phyloP scores from a whole-genome alignment of 345 rosid species.

The Anastatica hierochuntica region DNA sequence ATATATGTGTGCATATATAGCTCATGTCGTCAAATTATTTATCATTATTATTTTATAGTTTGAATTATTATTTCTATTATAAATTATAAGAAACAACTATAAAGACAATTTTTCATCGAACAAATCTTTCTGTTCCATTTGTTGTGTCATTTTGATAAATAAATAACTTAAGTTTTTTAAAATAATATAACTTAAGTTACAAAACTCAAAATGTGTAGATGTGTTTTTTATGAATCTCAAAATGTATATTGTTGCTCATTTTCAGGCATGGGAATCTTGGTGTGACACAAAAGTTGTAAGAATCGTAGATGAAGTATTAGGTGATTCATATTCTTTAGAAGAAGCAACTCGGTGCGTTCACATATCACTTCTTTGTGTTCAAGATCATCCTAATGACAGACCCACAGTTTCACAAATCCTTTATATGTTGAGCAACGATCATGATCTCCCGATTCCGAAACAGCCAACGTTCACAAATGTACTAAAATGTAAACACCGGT shows the following conservation, averaged over 20 bases:
- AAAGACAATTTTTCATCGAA: too few relatives aligned
- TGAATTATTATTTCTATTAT: background rate
- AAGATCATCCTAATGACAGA: conserved; percentile 2
- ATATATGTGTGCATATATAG: too few relatives aligned
- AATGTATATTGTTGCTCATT: too few relatives aligned
- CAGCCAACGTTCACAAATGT: conserved; percentile 13
- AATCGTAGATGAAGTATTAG: background rate
- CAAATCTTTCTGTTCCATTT: too few relatives aligned
- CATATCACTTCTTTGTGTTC: conserved; percentile 13
- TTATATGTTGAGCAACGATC: conserved; percentile 2
- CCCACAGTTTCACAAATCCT: background rate
- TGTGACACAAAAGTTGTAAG: conserved; percentile 1
- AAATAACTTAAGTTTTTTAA: too few relatives aligned
- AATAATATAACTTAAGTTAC: too few relatives aligned
- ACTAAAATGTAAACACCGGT: background rate
- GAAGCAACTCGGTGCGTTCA: background rate
- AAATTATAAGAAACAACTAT: too few relatives aligned
- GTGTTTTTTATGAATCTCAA: too few relatives aligned
- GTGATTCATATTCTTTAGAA: background rate
- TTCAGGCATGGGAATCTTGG: conserved; percentile 11
- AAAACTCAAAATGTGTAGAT: too few relatives aligned
- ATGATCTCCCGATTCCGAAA: background rate
- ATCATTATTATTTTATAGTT: too few relatives aligned
- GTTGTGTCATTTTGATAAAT: too few relatives aligned
- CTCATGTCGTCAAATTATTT: too few relatives aligned